Evolutionary conservation across 2,329 filamentous ascomycete genomes (phyloP), one percentile per base, ranked within the genome.

Genomic region (Clarireedia homoeocarpa): DNA sequence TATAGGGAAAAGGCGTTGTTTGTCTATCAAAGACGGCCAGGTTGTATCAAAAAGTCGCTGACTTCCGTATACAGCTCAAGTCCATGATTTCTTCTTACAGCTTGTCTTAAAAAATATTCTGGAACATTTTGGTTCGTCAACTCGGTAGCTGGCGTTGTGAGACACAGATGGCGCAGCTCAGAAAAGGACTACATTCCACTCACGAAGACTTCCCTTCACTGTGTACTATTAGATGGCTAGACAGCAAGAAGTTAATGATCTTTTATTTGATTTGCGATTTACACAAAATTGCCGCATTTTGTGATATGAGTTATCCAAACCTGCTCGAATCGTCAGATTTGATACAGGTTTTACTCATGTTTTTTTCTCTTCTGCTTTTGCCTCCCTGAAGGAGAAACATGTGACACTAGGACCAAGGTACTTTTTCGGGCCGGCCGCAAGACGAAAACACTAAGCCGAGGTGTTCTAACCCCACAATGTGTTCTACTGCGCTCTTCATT

Each of bases 31-130:
- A 48, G 45, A 51, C 24, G 48, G 42, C 39, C 26, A 55, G 39
- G 38, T 55, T 64, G 62, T 63, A 66, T 59, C 54, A 65, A 65
- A 65, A 65, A 57, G 17, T 55, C 48, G 59, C 26, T 52, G 55
- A 44, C 51, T 47, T 23, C 52, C 40, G 23, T 58, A 24, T 49
- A 44, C 40, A 56, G 55, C 56, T 50, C 50, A 54, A 40, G 38
- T 51, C 40, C 53, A 44, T 45, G 56, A 40, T 49, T 59, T 49
- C 30, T 58, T 53, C 53, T 61, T 61, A 56, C 55, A 39, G 53
- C 59, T 62, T 67, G 61, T 65, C 60, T 64, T 63, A 58, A 62
- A 58, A 47, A 55, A 36, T 55, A 48, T 48, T 59, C 55, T 20
- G 36, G 40, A 44, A 54, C 30, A 15, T 23, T 30, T 48, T 6